Percentiles rank a stretch among this genome's conserved stretches.
Conservation (phyloP, 257 asterid genomes). For the Lycium ferocissimum region DNA sequence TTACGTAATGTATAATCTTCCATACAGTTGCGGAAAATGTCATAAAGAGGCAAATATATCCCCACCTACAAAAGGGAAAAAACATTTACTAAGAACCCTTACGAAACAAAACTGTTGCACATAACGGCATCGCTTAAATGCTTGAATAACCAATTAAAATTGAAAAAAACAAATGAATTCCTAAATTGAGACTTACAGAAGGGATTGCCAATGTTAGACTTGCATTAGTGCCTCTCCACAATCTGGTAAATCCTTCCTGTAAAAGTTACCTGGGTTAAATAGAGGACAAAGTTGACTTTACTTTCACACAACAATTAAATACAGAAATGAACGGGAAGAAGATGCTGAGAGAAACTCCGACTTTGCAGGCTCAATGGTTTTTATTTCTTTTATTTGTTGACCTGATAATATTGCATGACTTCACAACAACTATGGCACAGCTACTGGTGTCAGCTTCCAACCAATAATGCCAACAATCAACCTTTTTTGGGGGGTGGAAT, state of each 20-base stretch:
- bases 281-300: background rate
- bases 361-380: conserved; percentile 3
- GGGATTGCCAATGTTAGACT: conserved; percentile 91
- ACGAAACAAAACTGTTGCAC: background rate
- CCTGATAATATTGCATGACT: background rate
- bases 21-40: conserved; percentile 72
- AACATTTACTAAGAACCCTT: background rate
- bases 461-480: conserved; percentile 5
- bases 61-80: conserved; percentile 65
- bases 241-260: conserved; percentile 82
- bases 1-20: conserved; percentile 59
- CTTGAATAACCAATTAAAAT: conserved; percentile 24
- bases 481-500: background rate
- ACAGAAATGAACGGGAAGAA: background rate
- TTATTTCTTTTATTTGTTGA: background rate
- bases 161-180: background rate
- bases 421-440: background rate
- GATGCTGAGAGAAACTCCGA: conserved; percentile 2
- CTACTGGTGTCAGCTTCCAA: conserved; percentile 6
- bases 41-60: conserved; percentile 90
- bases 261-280: conserved; percentile 33
- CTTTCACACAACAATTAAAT: conserved; percentile 10
- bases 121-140: conserved; percentile 4
- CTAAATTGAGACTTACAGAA: conserved; percentile 59
- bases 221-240: conserved; percentile 98